Evolutionary conservation across 768 basidiomycete species (phyloP), one percentile per base, ranked within the genome.

Genomic region (Tulasnella sp.): DNA sequence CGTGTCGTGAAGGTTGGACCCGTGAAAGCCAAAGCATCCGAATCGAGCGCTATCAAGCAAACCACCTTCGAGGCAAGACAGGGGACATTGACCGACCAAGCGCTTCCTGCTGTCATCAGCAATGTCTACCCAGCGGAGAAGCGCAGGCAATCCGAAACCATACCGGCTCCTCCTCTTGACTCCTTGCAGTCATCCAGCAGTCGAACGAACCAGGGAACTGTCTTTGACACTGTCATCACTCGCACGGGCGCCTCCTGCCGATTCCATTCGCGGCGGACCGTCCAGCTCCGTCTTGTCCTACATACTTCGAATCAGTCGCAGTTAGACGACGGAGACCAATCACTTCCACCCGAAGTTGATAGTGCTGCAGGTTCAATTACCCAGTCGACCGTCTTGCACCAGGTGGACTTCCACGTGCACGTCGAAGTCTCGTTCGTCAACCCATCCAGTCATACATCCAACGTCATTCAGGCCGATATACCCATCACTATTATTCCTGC

Each of bases 231-330:
- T 2, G 83, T 89, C 67, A 82, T 98, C 34, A 89, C 93, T 14
- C 86, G 90, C 7, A 94, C 95, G 16, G 96, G 96, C 62, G 95
- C 94, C 52, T 90, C 93, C 22, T 94, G 94, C 79, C 89, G 94
- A 62, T 94, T 97, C 78, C 94, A 97, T 76, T 86, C 88, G 0
- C 84, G 86, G 62, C 86, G 85, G 16, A 84, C 90, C 3, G 86
- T 95, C 73, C 90, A 85, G 75, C 83, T 93, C 42, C 87, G 94
- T 3, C 91, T 98, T 73, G 82, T 95, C 35, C 83, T 98, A 17
- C 93, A 93, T 76, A 77, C 78, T 29, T 82, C 36, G 84, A 62
- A 34, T 11, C 66, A 44, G 34, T 88, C n/a, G 83, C 87, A 17
- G 76, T 83, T 32, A 81, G 85, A 75, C 81, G 62, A 41, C 32